Percentiles rank a stretch among this genome's conserved stretches.
Conservation (phyloP, 768 basidiomycete genomes). For the Dentipellis fragilis region DNA sequence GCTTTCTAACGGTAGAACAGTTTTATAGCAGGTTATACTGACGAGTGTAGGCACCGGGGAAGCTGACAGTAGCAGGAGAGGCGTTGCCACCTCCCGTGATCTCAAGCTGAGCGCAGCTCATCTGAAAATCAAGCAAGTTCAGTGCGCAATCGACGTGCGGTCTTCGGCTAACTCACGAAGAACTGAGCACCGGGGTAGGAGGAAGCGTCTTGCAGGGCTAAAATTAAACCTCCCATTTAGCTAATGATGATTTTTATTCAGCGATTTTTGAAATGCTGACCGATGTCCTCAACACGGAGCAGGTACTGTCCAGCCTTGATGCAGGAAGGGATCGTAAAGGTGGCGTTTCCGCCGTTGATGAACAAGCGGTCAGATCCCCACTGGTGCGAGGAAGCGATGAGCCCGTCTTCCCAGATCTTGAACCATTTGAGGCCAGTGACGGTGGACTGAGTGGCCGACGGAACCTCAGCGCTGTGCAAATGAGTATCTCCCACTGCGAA, state of each 20-base stretch:
- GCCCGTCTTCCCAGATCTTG: constrained; percentile 41
- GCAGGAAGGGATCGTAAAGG: constrained; percentile 20
- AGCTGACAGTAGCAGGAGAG: constrained; percentile 22
- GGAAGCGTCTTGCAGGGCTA: constrained; percentile 34
- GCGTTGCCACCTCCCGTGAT: constrained; percentile 26
- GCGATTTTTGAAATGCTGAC: constrained; percentile 17
- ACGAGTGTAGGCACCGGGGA: constrained; percentile 28
- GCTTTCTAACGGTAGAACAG: background rate
- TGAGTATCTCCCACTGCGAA: background rate
- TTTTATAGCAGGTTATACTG: background rate
- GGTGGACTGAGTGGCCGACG: constrained; percentile 32
- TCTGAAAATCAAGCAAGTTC: constrained; percentile 11
- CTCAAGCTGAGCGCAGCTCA: constrained; percentile 27
- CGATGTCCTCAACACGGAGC: constrained; percentile 36
- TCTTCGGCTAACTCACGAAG: constrained; percentile 24
- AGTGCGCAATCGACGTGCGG: background rate
- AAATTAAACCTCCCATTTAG: background rate
- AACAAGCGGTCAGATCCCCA: constrained; percentile 41
- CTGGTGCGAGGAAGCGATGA: constrained; percentile 16
- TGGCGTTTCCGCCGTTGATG: constrained; percentile 38
- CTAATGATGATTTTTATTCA: background rate
- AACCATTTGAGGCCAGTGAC: constrained; percentile 45
- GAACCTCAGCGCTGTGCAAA: constrained; percentile 25
- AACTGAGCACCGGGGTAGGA: constrained; percentile 48
- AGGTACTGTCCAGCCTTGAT: constrained; percentile 19